Percentiles rank a stretch among this genome's conserved stretches.
Conservation (phyloP, 768 basidiomycete genomes). For the Fistulinella prunicolor region DNA sequence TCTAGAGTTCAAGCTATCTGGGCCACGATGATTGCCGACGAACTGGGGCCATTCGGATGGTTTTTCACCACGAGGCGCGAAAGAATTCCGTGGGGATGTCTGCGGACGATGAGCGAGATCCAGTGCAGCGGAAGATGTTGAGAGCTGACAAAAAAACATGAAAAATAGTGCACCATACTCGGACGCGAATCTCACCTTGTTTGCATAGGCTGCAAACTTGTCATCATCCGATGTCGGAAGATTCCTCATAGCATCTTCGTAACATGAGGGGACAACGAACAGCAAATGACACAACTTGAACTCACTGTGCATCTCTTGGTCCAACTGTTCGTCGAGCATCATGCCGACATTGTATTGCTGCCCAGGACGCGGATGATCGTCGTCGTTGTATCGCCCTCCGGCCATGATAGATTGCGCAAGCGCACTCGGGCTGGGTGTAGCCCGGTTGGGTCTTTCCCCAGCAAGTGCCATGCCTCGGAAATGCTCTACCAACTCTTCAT, state of each 20-base stretch:
- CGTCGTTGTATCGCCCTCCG: constrained; percentile 53
- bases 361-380: constrained; percentile 57
- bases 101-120: constrained; percentile 90
- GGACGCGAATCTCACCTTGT: constrained; percentile 49
- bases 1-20: constrained; percentile 54
- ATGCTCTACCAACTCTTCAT: constrained; percentile 76
- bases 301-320: constrained; percentile 92
- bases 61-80: constrained; percentile 59
- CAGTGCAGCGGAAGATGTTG: constrained; percentile 86
- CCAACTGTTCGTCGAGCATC: constrained; percentile 91
- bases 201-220: constrained; percentile 67
- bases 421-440: constrained; percentile 54
- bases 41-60: constrained; percentile 96
- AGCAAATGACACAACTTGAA: constrained; percentile 15
- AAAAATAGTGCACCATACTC: constrained; percentile 5
- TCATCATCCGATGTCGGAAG: constrained; percentile 87
- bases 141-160: constrained; percentile 46
- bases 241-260: constrained; percentile 80
- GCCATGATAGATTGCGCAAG: constrained; percentile 52
- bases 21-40: constrained; percentile 55
- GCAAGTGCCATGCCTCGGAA: constrained; percentile 69
- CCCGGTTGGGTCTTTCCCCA: constrained; percentile 56
- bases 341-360: constrained; percentile 77
- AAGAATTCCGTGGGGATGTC: constrained; percentile 66
- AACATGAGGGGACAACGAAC: constrained; percentile 14